Base-by-base conservation (phyloP, 345 rosid genomes). In the Gossypium sturtianum region DNA sequence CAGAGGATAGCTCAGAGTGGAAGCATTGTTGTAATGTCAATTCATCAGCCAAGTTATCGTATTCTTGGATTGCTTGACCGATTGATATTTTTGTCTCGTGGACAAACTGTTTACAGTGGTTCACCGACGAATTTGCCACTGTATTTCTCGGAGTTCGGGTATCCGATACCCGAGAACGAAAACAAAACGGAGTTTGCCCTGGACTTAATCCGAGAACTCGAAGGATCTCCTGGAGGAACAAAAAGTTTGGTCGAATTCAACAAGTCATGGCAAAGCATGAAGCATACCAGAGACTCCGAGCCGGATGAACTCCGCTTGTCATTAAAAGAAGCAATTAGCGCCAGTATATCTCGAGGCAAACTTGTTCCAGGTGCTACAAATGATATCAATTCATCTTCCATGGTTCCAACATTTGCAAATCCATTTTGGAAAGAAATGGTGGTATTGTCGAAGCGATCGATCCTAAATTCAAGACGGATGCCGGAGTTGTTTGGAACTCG, bases 1-100 rank as follows among this genome's bases (percentile, higher is more conserved):
- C 93, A 93, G 74, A 82, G 93, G 45, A 95, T 95, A 6, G 99
- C 98, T 4, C 93, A 90, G 80, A 90, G 94, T 41, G 99, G 99
- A 8, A 95, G 99, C 74, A 86, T 95, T 22, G 99, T 95, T 2
- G 81, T 93, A 66, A 95, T 95, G 97, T 86, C 99, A 29, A 86
- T 95, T 27, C 99, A 95, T 58, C 99, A 95, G 78, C 99, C 99
- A 47, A 93, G 99, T 71, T 91, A 86, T 41, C 79, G 99, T 1
- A 87, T 90, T 74, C 88, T 93, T 0, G 89, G 99, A 9, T 81
- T 95, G 74, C 84, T 95, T 23, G 97, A 95, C 68, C 86, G 96
- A 43, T 74, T 95, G 75, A 80, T 95, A 49, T 89, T 95, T 64
- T 64, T 95, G 13, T 91, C 99, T 0, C 92, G 97, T 1, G 99